Evolutionary conservation across 1,284 basidiomycete genomes (phyloP).

Genomic region (Ustilago hordei): DNA sequence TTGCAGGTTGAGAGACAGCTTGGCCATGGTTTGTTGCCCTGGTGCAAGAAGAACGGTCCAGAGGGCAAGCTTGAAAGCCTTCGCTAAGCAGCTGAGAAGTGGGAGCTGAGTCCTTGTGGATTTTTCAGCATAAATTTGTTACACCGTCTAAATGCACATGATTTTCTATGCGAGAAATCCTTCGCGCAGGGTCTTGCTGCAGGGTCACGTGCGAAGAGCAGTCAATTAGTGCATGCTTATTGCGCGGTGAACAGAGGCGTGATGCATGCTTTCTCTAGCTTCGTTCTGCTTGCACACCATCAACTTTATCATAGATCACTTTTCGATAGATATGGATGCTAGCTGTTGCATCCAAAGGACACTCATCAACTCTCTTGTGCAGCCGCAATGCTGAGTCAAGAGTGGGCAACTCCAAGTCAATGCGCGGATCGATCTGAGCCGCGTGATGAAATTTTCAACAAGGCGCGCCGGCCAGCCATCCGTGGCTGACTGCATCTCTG

Average conservation of each 20-base stretch:
- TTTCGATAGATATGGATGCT: neutral
- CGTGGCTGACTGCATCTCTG: neutral
- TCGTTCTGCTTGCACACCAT: neutral
- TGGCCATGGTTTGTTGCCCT: neutral
- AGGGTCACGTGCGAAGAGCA: constrained; percentile 47
- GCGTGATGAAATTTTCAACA: constrained; percentile 25
- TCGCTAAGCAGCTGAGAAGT: neutral
- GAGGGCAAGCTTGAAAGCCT: neutral
- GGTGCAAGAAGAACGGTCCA: neutral
- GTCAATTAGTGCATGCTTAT: constrained; percentile 47
- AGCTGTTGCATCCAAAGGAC: neutral
- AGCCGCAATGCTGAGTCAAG: neutral
- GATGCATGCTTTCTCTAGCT: neutral
- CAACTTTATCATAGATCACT: neutral
- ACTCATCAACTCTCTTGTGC: neutral
- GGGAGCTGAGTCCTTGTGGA: neutral
- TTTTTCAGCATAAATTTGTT: neutral
- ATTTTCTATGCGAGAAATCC: neutral
- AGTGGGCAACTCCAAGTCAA: neutral
- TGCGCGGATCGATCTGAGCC: constrained; percentile 17
- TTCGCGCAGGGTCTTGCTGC: constrained; percentile 38
- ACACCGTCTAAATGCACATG: neutral
- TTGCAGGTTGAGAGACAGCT: neutral
- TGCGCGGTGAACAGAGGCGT: neutral
- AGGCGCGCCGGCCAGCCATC: constrained; percentile 13